These are phyloP conservation scores for Lumnitzera littorea DNA, from an alignment of 345 rosid genomes.

Conservation along the genomic window DNA sequence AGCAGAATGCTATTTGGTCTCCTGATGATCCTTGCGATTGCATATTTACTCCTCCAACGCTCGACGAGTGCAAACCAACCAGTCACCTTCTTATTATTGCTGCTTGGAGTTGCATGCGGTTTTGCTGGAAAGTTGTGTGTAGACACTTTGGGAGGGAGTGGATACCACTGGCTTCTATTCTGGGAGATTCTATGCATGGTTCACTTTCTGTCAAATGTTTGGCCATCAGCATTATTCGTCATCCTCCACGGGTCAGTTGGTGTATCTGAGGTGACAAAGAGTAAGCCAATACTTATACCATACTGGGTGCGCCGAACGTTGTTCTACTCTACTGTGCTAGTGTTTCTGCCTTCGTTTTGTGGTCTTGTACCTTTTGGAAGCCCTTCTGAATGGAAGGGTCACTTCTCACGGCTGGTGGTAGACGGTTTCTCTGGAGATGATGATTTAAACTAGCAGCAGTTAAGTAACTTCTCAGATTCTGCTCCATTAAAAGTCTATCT, in stretches of 20 bases:
- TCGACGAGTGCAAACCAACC: conserved; percentile 58
- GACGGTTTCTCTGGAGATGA: not conserved
- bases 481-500: too few species aligned
- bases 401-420: conserved; percentile 22
- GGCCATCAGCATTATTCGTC: conserved; percentile 29
- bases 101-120: conserved; percentile 67
- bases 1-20: conserved; percentile 60
- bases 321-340: conserved; percentile 29
- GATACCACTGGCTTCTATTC: conserved; percentile 54
- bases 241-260: conserved; percentile 48
- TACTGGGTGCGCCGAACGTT: conserved; percentile 54
- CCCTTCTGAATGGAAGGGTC: conserved; percentile 59
- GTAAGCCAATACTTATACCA: conserved; percentile 23
- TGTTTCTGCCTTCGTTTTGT: conserved; percentile 51
- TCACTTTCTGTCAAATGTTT: conserved; percentile 54
- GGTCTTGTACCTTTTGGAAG: conserved; percentile 76
- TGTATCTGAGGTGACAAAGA: conserved; percentile 16
- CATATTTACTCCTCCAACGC: conserved; percentile 58
- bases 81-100: conserved; percentile 49
- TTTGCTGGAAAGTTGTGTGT: conserved; percentile 71
- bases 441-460: conserved; percentile 11
- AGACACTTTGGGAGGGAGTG: conserved; percentile 78
- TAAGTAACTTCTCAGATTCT: not conserved
- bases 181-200: conserved; percentile 69
- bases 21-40: conserved; percentile 45